A percentile compares a stretch with the other conserved stretches of the same genome.
phyloP scores from a whole-genome alignment of 2,329 filamentous ascomycete genomes.

The Penicillium hordei region DNA sequence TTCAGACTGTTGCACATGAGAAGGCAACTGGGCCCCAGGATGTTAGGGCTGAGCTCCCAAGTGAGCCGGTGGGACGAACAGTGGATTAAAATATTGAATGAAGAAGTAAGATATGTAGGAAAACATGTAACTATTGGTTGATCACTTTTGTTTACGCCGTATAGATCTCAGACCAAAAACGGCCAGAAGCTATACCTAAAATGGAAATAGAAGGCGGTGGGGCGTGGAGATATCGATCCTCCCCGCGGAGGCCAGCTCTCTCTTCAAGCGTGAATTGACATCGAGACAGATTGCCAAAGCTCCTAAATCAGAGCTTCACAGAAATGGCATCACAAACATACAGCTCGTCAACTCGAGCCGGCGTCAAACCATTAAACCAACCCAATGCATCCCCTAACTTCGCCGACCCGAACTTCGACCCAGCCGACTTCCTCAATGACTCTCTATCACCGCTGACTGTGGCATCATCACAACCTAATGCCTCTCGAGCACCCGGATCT shows the following conservation, averaged over 20 bases:
- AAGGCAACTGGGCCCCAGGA: not conserved
- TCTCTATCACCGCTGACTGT: constrained; percentile 67
- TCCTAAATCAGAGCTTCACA: not conserved
- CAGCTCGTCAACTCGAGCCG: constrained; percentile 23
- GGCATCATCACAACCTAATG: constrained; percentile 43
- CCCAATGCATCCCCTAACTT: constrained; percentile 63
- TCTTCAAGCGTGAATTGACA: not conserved
- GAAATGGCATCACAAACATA: constrained; percentile 25
- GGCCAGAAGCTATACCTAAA: not conserved
- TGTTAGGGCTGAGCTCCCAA: not conserved
- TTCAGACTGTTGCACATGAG: not conserved
- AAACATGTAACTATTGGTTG: not conserved
- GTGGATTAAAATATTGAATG: not conserved
- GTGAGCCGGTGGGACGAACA: not conserved
- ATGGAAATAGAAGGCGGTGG: constrained; percentile 8
- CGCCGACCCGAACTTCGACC: constrained; percentile 73
- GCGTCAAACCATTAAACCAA: constrained; percentile 35
- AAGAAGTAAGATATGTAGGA: not conserved
- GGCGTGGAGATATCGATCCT: constrained; percentile 8
- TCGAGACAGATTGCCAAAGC: not conserved
- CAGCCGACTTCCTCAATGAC: constrained; percentile 80
- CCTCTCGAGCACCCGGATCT: constrained; percentile 44
- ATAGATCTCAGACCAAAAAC: constrained; percentile 1
- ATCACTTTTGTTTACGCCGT: not conserved
- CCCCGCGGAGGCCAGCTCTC: constrained; percentile 12